These are phyloP conservation scores for Misopates orontium DNA, from an alignment of 257 asterid genomes.

Conservation along the genomic window DNA sequence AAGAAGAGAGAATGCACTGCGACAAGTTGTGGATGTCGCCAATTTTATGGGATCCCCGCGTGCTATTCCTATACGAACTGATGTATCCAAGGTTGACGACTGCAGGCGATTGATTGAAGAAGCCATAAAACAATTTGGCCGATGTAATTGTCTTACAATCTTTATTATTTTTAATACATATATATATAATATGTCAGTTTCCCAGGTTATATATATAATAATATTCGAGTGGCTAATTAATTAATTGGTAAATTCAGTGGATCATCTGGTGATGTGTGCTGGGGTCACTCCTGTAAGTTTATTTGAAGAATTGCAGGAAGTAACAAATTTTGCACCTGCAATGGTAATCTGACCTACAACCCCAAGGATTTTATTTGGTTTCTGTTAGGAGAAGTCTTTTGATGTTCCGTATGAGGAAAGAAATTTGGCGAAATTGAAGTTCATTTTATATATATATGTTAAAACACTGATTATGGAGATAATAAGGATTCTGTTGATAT, in stretches of 20 bases:
- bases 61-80: slow-evolving; percentile 53
- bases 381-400: too few relatives aligned
- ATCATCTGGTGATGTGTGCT: slow-evolving; percentile 73
- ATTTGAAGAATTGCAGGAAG: slow-evolving; percentile 59
- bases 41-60: slow-evolving; percentile 61
- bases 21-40: slow-evolving; percentile 59
- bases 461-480: neutral
- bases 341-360: slow-evolving; percentile 49
- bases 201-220: neutral
- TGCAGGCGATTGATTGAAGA: slow-evolving; percentile 55
- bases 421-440: neutral
- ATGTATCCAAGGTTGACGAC: slow-evolving; percentile 49
- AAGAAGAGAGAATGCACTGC: slow-evolving; percentile 58
- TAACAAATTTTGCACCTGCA: slow-evolving; percentile 44
- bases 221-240: neutral
- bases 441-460: too few relatives aligned
- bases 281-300: slow-evolving; percentile 52
- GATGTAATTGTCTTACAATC: slow-evolving; percentile 35
- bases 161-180: neutral
- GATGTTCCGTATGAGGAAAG: too few relatives aligned
- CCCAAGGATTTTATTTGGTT: too few relatives aligned
- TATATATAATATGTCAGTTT: too few relatives aligned
- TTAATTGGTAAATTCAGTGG: slow-evolving; percentile 45
- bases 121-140: slow-evolving; percentile 62
- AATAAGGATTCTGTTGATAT: neutral